Evolutionary conservation across 2,329 filamentous ascomycete species (phyloP), one percentile per base, ranked within the genome.

Genomic region (Drechslerella dactyloides): DNA sequence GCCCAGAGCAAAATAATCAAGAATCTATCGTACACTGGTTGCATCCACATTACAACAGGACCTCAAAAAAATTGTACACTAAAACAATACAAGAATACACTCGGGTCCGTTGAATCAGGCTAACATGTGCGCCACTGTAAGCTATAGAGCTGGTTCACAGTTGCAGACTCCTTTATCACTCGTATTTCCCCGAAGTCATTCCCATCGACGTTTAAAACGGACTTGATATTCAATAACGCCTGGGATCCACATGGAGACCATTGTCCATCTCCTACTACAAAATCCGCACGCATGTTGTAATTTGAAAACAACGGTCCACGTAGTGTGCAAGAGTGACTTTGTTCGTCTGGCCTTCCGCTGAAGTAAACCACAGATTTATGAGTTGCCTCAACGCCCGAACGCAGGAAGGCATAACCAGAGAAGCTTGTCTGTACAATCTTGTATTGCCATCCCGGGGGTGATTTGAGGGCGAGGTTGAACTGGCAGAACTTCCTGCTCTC

Each of bases 401-500:
- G 24, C 17, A 73, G 57, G n/a, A 46, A 55, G 15, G 63, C 63
- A 33, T 63, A 73, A 7, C 69, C 69, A 3, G 58, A 37, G 46
- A 63, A 73, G 21, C 30, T 52, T 30, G 69, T 73, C 24, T 60
- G 46, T 40, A 63, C 48, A 40, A 73, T 24, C 6, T 51, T 59
- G 30, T 54, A 73, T 46, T 62, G 58, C 69, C 69, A 73, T 5
- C 69, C 63, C 0, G 62, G 37, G 2, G 69, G 69, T 5, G 48
- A 23, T 13, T 63, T 60, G 17, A 73, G 19, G 1, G 56, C 54
- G n/a, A 73, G 58, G 30, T 62, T 73, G 23, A 73, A 27, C 27
- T 66, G 63, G 33, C 69, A 68, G 21, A 66, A 68, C 40, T 73
- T 70, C 15, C 66, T 59, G 19, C 57, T 37, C 19, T 70, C 55